These are phyloP conservation scores for Hypholoma fasciculare DNA, from an alignment of 768 basidiomycete genomes.

Conservation along the genomic window DNA sequence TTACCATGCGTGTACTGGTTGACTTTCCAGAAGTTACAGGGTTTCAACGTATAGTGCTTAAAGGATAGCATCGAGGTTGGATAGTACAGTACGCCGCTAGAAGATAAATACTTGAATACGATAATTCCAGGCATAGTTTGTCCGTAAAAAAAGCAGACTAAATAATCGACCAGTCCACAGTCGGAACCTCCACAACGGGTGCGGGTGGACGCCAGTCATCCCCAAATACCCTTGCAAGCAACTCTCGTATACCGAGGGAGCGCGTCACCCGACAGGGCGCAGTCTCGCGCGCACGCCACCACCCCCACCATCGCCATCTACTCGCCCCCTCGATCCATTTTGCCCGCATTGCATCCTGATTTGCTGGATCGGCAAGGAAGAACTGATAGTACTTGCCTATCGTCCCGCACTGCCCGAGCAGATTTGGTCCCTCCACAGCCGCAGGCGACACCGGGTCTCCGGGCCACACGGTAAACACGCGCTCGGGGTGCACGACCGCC, in stretches of 20 bases:
- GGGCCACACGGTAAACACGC: slow-evolving; percentile 36
- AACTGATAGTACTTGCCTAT: slow-evolving; percentile 54
- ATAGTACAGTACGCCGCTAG: too few relatives aligned
- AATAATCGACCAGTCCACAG: not conserved
- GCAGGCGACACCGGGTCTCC: slow-evolving; percentile 27
- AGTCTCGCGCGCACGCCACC: slow-evolving; percentile 26
- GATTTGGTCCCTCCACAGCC: slow-evolving; percentile 18
- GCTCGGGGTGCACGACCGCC: not conserved
- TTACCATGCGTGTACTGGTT: too few relatives aligned
- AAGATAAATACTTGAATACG: too few relatives aligned
- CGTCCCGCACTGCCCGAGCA: slow-evolving; percentile 38
- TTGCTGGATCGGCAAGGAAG: slow-evolving; percentile 34
- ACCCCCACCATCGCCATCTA: slow-evolving; percentile 23
- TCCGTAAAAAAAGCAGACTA: too few relatives aligned
- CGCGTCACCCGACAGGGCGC: slow-evolving; percentile 26
- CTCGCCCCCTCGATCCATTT: slow-evolving; percentile 21
- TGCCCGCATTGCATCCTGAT: slow-evolving; percentile 18
- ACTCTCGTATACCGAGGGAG: slow-evolving; percentile 19
- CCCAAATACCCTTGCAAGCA: slow-evolving; percentile 25
- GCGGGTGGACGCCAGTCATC: slow-evolving; percentile 19
- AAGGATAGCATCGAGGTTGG: too few relatives aligned
- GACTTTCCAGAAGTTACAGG: too few relatives aligned
- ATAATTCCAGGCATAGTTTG: too few relatives aligned
- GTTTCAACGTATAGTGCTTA: too few relatives aligned
- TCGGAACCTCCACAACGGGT: not conserved